phyloP scores from a whole-genome alignment of 2,329 filamentous ascomycete genomes.

The Trichoderma sp. region DNA sequence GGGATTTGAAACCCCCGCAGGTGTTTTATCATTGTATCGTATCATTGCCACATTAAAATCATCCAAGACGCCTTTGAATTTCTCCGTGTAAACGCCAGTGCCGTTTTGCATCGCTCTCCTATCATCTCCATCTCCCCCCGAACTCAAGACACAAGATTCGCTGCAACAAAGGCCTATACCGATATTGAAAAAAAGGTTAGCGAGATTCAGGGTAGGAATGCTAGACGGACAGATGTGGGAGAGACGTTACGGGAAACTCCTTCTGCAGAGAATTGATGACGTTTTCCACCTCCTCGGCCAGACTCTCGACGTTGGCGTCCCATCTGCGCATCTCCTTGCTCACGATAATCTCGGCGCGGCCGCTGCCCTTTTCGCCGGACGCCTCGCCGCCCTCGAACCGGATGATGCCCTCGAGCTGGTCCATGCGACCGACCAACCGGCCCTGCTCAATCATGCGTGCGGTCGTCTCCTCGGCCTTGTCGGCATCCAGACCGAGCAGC shows the following conservation, averaged over 20 bases:
- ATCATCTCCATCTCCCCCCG: neutral
- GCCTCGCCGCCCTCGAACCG: slow-evolving; percentile 78
- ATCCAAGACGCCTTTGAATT: slow-evolving; percentile 10
- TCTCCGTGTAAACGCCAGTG: slow-evolving; percentile 1
- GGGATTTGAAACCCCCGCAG: neutral
- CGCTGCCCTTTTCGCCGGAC: slow-evolving; percentile 64
- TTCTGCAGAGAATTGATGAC: slow-evolving; percentile 77
- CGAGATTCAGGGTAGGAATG: neutral
- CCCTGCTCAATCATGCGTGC: slow-evolving; percentile 96
- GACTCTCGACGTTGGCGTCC: slow-evolving; percentile 81
- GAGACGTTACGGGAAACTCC: slow-evolving; percentile 62
- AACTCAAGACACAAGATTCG: slow-evolving; percentile 43
- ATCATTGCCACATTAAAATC: neutral
- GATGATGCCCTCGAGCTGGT: slow-evolving; percentile 86
- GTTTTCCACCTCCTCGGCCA: slow-evolving; percentile 87
- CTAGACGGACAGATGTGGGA: neutral
- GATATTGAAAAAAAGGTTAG: neutral
- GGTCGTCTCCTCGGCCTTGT: slow-evolving; percentile 85
- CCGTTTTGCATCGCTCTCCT: neutral
- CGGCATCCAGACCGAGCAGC: slow-evolving; percentile 73
- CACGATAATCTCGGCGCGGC: slow-evolving; percentile 59
- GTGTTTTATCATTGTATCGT: neutral
- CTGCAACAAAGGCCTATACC: slow-evolving; percentile 53
- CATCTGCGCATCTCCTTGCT: slow-evolving; percentile 76
- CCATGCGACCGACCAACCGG: slow-evolving; percentile 80